Evolutionary conservation across 2,329 filamentous ascomycete species (phyloP).

Genomic region (Magnaporthales sp.): DNA sequence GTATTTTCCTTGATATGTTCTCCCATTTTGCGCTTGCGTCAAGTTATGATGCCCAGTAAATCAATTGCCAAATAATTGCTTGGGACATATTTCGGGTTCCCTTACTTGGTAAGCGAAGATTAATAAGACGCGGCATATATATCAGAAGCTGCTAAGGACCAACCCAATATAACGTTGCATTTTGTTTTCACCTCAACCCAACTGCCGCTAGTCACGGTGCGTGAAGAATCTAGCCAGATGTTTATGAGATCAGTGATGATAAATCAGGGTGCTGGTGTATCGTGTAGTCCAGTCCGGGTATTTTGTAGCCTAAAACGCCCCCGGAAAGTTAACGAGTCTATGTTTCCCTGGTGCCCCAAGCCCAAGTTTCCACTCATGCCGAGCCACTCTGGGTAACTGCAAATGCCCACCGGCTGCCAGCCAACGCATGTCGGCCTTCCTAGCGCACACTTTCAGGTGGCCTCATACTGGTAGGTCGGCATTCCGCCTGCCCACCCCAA

Average conservation of each 20-base stretch:
- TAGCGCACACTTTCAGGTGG: not conserved
- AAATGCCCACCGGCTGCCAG: not conserved
- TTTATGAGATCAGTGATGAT: not conserved
- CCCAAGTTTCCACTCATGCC: not conserved
- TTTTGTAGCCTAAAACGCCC: conserved; percentile 8
- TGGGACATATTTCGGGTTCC: not conserved
- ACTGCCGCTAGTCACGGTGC: not conserved
- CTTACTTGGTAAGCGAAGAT: not conserved
- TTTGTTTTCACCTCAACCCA: not conserved
- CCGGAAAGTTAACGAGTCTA: not conserved
- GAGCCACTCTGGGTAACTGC: not conserved
- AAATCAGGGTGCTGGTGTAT: not conserved
- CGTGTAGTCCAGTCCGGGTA: conserved; percentile 5
- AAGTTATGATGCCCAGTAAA: not conserved
- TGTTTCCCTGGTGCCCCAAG: not conserved
- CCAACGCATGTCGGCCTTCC: not conserved
- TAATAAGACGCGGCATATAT: not conserved
- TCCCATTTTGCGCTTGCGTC: not conserved
- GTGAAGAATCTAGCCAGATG: not conserved
- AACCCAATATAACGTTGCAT: not conserved
- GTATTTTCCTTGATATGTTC: not conserved
- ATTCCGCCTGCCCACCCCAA: conserved; percentile 60
- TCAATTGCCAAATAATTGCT: not conserved
- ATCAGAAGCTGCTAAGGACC: not conserved
- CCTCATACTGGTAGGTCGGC: conserved; percentile 67